These are phyloP conservation scores for Crucihimalaya himalaica DNA, from an alignment of 345 rosid genomes.

Conservation along the genomic window DNA sequence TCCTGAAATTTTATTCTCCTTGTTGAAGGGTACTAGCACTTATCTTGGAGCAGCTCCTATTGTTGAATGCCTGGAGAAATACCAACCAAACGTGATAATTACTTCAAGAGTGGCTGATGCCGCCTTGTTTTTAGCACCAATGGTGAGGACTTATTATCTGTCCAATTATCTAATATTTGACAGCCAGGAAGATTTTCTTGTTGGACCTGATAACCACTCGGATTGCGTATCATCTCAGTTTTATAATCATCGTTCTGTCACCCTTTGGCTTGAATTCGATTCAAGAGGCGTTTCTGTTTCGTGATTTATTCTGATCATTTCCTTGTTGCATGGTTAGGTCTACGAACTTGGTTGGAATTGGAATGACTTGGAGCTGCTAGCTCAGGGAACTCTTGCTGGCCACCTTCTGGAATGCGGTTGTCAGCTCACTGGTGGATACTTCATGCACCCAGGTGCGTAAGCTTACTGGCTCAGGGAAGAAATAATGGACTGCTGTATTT, in stretches of 20 bases:
- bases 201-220: not conserved
- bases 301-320: not conserved
- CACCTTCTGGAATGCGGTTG: conserved; percentile 96
- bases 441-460: conserved; percentile 89
- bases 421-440: conserved; percentile 98
- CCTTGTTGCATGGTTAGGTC: conserved; percentile 49
- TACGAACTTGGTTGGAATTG: conserved; percentile 96
- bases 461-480: conserved; percentile 9
- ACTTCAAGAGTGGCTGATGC: conserved; percentile 93
- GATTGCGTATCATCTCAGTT: not conserved
- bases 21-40: conserved; percentile 73
- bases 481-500: not conserved
- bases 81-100: conserved; percentile 74
- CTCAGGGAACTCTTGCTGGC: conserved; percentile 89
- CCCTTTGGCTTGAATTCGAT: conserved; percentile 7
- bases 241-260: not conserved
- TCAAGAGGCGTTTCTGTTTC: not conserved
- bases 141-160: conserved; percentile 52
- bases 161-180: not conserved
- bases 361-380: conserved; percentile 74
- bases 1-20: conserved; percentile 11
- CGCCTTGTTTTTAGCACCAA: conserved; percentile 87
- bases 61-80: conserved; percentile 85
- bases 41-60: conserved; percentile 95
- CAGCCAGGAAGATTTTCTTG: not conserved